Conservation (phyloP, 2,329 filamentous ascomycete genomes). For the Fusarium sp. region DNA sequence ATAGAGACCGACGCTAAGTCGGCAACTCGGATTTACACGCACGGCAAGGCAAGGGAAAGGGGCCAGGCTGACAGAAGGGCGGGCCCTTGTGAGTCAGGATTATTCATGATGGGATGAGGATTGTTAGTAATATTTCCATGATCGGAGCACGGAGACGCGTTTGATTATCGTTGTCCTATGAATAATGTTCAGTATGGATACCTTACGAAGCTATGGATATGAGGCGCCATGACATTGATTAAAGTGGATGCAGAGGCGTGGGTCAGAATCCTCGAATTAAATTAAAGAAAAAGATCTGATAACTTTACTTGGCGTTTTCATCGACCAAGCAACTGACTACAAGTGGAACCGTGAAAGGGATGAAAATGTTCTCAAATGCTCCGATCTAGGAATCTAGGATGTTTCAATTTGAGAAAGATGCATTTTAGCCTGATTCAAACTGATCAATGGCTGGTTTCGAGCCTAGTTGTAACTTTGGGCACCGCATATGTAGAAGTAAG, state of each 20-base stretch:
- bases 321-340: constrained; percentile 35
- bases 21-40: constrained; percentile 28
- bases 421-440: background rate
- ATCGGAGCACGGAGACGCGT: constrained; percentile 10
- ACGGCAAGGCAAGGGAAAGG: background rate
- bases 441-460: background rate
- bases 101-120: constrained; percentile 3
- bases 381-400: background rate
- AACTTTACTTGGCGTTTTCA: constrained; percentile 42
- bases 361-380: background rate
- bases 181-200: constrained; percentile 11
- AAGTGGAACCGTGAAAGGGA: background rate
- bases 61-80: constrained; percentile 15
- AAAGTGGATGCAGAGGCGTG: constrained; percentile 20
- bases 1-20: constrained; percentile 36
- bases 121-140: constrained; percentile 4
- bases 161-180: constrained; percentile 26
- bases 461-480: background rate
- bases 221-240: constrained; percentile 22
- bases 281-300: constrained; percentile 40
- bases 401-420: background rate
- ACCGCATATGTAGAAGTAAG: background rate
- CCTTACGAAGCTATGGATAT: background rate
- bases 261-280: constrained; percentile 16
- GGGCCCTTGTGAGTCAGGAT: constrained; percentile 36